A percentile compares a stretch with the other conserved stretches of the same genome.
Conservation (phyloP, 352 stramenopile species). For the Phytophthora ohioensis region DNA sequence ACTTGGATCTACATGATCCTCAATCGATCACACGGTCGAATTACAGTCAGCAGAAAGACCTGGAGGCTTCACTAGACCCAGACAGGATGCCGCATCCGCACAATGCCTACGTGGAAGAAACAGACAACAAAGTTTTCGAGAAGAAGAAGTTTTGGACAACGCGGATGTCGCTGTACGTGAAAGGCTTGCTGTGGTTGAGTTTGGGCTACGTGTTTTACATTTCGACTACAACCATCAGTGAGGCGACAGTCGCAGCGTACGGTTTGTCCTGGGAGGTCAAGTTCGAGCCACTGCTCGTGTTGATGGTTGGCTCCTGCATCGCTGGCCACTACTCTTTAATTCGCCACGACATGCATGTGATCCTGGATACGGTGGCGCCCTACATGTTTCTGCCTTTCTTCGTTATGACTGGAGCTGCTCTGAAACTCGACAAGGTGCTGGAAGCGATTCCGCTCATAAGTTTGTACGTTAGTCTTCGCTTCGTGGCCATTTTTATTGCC, state of each 20-base stretch:
- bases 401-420: slow-evolving; percentile 75
- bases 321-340: slow-evolving; percentile 70
- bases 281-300: slow-evolving; percentile 73
- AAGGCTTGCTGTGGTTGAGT: slow-evolving; percentile 75
- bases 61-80: slow-evolving; percentile 44
- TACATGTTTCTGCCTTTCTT: slow-evolving; percentile 86
- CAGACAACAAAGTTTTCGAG: slow-evolving; percentile 19
- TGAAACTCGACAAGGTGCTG: slow-evolving; percentile 74
- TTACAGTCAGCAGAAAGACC: slow-evolving; percentile 30
- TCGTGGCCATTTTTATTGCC: slow-evolving; percentile 66
- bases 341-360: slow-evolving; percentile 83
- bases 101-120: slow-evolving; percentile 62
- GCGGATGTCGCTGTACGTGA: slow-evolving; percentile 54
- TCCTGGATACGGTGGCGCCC: slow-evolving; percentile 68
- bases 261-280: slow-evolving; percentile 74
- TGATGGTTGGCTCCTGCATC: slow-evolving; percentile 73
- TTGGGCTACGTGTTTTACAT: slow-evolving; percentile 74
- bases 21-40: slow-evolving; percentile 14
- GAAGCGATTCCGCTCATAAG: slow-evolving; percentile 72
- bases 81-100: slow-evolving; percentile 58
- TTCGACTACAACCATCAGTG: slow-evolving; percentile 51
- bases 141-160: slow-evolving; percentile 34
- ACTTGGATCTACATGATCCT: slow-evolving; percentile 43
- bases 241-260: slow-evolving; percentile 52
- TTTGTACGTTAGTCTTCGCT: slow-evolving; percentile 66